Base-by-base conservation (phyloP, 2,329 filamentous ascomycete genomes). In the Xylaria hypoxylon region DNA sequence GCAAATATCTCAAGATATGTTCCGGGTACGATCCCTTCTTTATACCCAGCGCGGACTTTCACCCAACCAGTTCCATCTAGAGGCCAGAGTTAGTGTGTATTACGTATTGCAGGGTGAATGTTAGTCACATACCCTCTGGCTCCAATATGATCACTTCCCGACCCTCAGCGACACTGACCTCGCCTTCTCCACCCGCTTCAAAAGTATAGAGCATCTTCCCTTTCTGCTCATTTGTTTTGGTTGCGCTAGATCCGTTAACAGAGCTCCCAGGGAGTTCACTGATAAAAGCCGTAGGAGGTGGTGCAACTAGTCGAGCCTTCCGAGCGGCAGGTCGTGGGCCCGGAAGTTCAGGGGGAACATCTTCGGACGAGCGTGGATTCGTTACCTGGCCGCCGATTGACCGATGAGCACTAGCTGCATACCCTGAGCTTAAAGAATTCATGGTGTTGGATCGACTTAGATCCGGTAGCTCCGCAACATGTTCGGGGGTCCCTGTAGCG, bases 201-300 rank as follows among this genome's bases (percentile, higher is more conserved):
- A 97, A 99, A 0, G 87, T 74, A 76, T 97, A 99, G 0, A 97
- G 73, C 94, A 98, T 97, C 79, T 90, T 96, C 53, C 92, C 95
- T 77, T 85, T 91, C 70, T 89, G 89, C 74, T 91, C 87, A 62
- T 84, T 67, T 22, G 77, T 45, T 58, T 72, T 74, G 19, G 62
- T 55, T 7, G 68, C 76, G 8, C 77, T 76, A 2, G 77, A 77
- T 11, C 82, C 84, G 65, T 86, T 85, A 0, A 80, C 75, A 17
- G 81, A 69, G 75, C 80, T 80, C 72, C 87, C 84, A 5, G 90
- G 87, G 42, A 90, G 79, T 67, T 91, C 87, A 70, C 88, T 91
- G 67, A 96, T 85, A 75, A 97, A 98, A 35, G 92, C 87, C 6
- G 89, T 77, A 5, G 96, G 96, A 4, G 96, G 96, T 13, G 96